These are phyloP conservation scores for Jacaranda copaia DNA, from an alignment of 257 asterid genomes.

Conservation along the genomic window DNA sequence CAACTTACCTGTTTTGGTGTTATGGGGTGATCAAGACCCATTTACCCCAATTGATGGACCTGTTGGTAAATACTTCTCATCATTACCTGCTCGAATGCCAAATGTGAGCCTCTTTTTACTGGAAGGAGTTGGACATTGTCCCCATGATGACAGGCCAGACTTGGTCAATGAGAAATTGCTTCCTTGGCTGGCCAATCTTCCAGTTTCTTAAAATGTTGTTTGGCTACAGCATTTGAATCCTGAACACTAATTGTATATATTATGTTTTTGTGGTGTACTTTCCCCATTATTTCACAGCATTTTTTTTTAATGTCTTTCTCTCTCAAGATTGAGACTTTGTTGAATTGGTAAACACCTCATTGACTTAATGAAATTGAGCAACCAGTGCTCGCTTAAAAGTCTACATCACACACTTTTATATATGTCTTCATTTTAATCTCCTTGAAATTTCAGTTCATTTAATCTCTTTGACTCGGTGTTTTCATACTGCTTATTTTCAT, in stretches of 20 bases:
- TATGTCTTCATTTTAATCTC: background rate
- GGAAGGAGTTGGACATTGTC: constrained; percentile 95
- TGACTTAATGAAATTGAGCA: background rate
- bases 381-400: background rate
- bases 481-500: background rate
- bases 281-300: background rate
- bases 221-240: background rate
- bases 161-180: constrained; percentile 81
- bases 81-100: constrained; percentile 54
- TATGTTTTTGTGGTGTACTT: background rate
- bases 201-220: constrained; percentile 30
- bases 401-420: too few relatives aligned
- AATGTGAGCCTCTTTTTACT: constrained; percentile 66
- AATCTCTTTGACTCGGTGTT: background rate
- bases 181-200: constrained; percentile 80
- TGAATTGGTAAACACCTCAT: background rate
- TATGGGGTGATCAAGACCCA: constrained; percentile 91
- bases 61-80: constrained; percentile 85
- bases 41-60: constrained; percentile 95
- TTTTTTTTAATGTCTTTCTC: too few relatives aligned
- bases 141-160: constrained; percentile 95
- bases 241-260: constrained; percentile 12
- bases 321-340: too few relatives aligned
- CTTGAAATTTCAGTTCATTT: background rate
- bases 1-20: constrained; percentile 64